Base-by-base conservation (phyloP, 2,329 filamentous ascomycete species). In the Cephalotrichum gorgonifer region DNA sequence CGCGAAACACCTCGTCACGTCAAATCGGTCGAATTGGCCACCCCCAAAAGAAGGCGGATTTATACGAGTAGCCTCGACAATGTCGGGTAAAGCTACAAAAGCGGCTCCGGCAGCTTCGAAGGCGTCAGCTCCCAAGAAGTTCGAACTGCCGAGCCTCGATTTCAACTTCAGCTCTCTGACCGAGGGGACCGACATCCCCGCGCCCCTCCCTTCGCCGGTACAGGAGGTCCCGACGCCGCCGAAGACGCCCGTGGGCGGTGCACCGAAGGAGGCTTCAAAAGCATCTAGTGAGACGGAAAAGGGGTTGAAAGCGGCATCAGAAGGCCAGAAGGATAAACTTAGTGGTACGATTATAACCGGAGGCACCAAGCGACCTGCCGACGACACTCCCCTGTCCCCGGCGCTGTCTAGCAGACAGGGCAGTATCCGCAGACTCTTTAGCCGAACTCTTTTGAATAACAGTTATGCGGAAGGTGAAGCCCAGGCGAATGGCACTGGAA, bases 101-200 rank as follows among this genome's bases (percentile, higher is more conserved):
- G 28, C 25, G 9, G 23, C 39, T 31, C 12, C 46, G 26, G 26
- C 35, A 23, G 38, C 15, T 11, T 39, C 45, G 33, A 39, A 39
- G 35, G 27, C 27, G 47, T 20, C 48, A 20, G 39, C 27, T 31
- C 31, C 48, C 14, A 53, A 52, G 48, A 52, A 51, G 50, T 81
- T 81, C 54, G 74, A 80, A 64, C 71, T 81, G 51, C 78, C 78
- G 8, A 72, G 70, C 43, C 69, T 81, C 52, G 67, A 81, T 54
- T 71, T 81, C 64, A 73, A 78, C 55, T 79, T 80, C 56, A 70
- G 72, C 51, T 77, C 72, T 43, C 66, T 81, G 58, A 81, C 78
- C 41, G 77, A 81, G 38, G 78, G 78, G 48, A 81, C 78, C 60
- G 59, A 77, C 58, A 81, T 81, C 54, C 78, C 78, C 41, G 74